Base-by-base conservation (phyloP, 192 early-diverging fungal species). In the Mortierella alpina region DNA sequence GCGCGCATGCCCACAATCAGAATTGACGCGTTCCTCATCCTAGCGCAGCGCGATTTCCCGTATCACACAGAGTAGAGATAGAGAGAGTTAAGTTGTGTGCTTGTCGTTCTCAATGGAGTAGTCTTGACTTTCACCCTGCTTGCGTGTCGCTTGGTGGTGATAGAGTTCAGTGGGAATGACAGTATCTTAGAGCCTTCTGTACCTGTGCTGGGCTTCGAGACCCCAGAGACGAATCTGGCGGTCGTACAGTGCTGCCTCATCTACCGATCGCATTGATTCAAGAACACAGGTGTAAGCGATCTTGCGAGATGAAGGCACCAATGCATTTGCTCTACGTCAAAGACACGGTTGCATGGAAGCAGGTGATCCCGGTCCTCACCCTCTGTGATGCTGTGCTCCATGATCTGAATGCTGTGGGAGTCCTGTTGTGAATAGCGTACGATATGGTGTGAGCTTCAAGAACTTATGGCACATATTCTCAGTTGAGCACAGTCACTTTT, bases 211-310 rank as follows among this genome's bases (percentile, higher is more conserved):
- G 39, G 96, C 94, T 66, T 97, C 95, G 57, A 98, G 66, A 11
- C 97, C 97, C 97, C 97, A 99, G 20, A 99, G 85, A 59, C 97
- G 89, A 75, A 99, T 99, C 87, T 99, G 97, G 31, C 97, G 87
- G 88, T 99, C 97, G 61, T 99, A 99, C 13, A 99, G 88, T 46
- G 92, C 92, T 9, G 93, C 95, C 73, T 98, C 97, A 48, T 97
- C 97, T 85, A 70, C 23, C 5, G 4, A 52, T 15, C n/a, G 17
- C 31, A 59, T 8, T 39, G 52, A 65, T 10, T 39, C 5, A 8
- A 49, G 8, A 49, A 11, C 15, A 63, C 47, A 48, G 23, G 57
- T 51, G 48, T 51, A 69, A 51, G 12, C 39, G 5, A 42, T 23
- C 8, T 54, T 5, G n/a, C 5, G 23, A 12, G 15, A 11, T 18